These are phyloP conservation scores for Fusarium torreyae DNA, from an alignment of 2,329 filamentous ascomycete species.

Conservation along the genomic window DNA sequence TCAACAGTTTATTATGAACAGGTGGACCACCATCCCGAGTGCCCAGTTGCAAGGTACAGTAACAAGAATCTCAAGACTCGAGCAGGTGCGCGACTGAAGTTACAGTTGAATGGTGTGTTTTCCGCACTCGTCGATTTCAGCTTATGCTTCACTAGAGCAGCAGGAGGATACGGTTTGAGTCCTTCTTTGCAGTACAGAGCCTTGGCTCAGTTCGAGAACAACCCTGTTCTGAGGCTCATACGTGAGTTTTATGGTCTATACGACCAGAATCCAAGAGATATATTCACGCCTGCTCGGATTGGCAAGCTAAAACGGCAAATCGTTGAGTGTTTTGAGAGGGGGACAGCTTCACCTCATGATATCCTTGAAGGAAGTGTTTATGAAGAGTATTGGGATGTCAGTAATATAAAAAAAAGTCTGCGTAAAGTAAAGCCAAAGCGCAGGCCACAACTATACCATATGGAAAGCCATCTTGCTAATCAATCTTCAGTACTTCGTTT, in stretches of 20 bases:
- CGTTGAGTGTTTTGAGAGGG: neutral
- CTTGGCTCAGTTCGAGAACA: neutral
- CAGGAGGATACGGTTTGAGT: neutral
- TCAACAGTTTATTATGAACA: neutral
- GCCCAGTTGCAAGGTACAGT: neutral
- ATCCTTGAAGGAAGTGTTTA: no score
- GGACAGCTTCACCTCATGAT: slow-evolving; percentile 5
- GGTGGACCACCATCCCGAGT: neutral
- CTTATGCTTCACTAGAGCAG: neutral
- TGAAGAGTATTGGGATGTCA: neutral
- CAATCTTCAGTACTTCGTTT: neutral
- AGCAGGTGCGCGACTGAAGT: neutral
- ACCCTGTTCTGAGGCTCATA: neutral
- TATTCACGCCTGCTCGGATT: neutral
- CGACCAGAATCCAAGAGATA: no score
- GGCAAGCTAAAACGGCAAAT: neutral
- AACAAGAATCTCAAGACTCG: neutral
- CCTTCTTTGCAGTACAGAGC: neutral
- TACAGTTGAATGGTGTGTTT: neutral
- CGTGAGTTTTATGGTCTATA: no score
- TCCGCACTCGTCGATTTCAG: neutral
- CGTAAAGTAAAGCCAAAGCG: neutral
- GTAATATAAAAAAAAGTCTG: neutral
- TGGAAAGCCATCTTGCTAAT: neutral
- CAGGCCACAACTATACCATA: neutral